These are phyloP conservation scores for Elaeis oleifera DNA, from an alignment of 202 grass and related monocot genomes.

Conservation along the genomic window DNA sequence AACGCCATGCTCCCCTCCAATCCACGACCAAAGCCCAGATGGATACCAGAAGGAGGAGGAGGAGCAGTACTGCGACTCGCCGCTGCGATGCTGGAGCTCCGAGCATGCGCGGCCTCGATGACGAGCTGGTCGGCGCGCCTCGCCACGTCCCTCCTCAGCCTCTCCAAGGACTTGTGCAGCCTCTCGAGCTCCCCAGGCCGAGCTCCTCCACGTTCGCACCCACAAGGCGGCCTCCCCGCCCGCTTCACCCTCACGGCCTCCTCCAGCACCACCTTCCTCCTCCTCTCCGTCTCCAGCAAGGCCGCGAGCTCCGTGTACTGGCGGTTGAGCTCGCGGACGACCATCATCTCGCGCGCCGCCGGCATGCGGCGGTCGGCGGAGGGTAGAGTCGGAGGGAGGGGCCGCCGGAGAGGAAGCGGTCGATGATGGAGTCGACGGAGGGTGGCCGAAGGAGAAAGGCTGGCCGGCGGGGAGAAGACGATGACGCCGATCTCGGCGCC, in stretches of 20 bases:
- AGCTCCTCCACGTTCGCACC: background rate
- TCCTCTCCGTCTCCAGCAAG: background rate
- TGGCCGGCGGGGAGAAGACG: background rate
- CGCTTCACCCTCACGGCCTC: background rate
- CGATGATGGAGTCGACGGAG: no score
- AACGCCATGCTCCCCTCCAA: no score
- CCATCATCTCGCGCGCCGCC: no score
- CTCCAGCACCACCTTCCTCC: background rate
- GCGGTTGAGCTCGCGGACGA: background rate
- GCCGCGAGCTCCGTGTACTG: background rate
- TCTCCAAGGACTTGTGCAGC: background rate
- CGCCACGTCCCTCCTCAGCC: background rate
- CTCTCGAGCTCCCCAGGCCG: slow-evolving; percentile 1
- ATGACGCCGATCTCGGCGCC: background rate
- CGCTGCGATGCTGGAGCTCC: no score
- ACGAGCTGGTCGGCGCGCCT: background rate
- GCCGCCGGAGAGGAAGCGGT: no score
- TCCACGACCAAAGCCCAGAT: no score
- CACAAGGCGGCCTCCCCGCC: background rate
- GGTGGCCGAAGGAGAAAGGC: no score
- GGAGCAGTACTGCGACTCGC: no score
- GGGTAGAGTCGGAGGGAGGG: no score
- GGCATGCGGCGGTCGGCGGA: no score
- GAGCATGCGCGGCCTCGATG: background rate
- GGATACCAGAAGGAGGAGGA: no score